A percentile compares a stretch with the other conserved stretches of the same genome.
Conservation (phyloP, 1,139 yeast species). For the Kurtzmaniella quercitrusa region DNA sequence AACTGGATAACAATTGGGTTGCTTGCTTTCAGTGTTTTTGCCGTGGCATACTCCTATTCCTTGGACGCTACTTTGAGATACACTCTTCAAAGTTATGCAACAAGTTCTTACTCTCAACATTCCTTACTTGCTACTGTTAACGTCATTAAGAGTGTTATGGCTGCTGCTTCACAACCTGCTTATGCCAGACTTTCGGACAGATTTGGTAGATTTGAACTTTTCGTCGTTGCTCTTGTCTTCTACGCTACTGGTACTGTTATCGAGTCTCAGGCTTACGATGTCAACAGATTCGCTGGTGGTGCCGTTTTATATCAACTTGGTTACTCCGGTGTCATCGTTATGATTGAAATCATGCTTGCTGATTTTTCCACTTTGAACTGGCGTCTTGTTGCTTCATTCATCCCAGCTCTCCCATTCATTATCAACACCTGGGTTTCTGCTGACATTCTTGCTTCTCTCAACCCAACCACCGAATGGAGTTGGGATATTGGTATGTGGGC, state of each 20-base stretch:
- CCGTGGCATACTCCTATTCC: constrained; percentile 28
- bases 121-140: constrained; percentile 63
- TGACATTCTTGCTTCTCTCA: constrained; percentile 29
- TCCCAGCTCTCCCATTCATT: constrained; percentile 67
- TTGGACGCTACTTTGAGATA: constrained; percentile 18
- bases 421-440: constrained; percentile 78
- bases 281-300: constrained; percentile 69
- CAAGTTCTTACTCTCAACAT: constrained; percentile 52
- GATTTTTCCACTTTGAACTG: constrained; percentile 68
- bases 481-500: constrained; percentile 41
- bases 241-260: constrained; percentile 69
- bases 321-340: constrained; percentile 57
- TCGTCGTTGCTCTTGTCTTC: constrained; percentile 51
- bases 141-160: constrained; percentile 45
- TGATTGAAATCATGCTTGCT: constrained; percentile 54
- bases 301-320: constrained; percentile 69
- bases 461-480: constrained; percentile 20
- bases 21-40: constrained; percentile 20
- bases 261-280: constrained; percentile 63
- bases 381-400: constrained; percentile 60
- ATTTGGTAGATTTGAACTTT: constrained; percentile 62
- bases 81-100: constrained; percentile 49
- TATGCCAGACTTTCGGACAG: constrained; percentile 68
- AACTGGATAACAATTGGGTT: constrained; percentile 15
- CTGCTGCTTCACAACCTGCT: constrained; percentile 54